Conservation (phyloP, 2,329 filamentous ascomycete genomes). For the Neofusicoccum sp. region DNA sequence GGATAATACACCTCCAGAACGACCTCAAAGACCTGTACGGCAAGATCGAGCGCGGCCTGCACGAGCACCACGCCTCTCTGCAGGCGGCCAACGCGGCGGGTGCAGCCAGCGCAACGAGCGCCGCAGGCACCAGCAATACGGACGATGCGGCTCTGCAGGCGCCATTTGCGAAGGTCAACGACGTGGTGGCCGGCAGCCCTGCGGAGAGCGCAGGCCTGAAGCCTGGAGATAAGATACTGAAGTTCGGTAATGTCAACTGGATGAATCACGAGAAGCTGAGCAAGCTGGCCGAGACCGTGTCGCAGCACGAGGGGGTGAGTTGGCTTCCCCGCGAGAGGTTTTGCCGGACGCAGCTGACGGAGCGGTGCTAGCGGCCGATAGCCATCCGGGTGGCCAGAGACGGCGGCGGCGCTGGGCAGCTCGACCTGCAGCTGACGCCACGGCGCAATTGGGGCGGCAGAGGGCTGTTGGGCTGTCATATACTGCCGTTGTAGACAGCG, state of each 20-base stretch:
- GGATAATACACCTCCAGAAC: slow-evolving; percentile 87
- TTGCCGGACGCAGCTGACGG: neutral
- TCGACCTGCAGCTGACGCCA: slow-evolving; percentile 74
- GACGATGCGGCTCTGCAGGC: slow-evolving; percentile 50
- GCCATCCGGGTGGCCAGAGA: slow-evolving; percentile 16
- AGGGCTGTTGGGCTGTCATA: slow-evolving; percentile 87
- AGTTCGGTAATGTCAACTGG: slow-evolving; percentile 82
- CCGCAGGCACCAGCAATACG: slow-evolving; percentile 29
- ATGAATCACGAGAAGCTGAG: slow-evolving; percentile 83
- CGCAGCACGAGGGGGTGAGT: slow-evolving; percentile 86
- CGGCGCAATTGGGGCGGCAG: slow-evolving; percentile 85
- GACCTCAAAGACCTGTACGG: slow-evolving; percentile 91
- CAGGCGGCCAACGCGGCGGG: slow-evolving; percentile 26
- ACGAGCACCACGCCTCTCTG: slow-evolving; percentile 82
- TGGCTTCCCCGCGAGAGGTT: neutral
- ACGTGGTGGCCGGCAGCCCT: slow-evolving; percentile 75
- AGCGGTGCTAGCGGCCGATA: slow-evolving; percentile 9
- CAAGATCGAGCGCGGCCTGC: slow-evolving; percentile 80
- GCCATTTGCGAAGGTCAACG: slow-evolving; percentile 89
- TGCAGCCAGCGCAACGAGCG: slow-evolving; percentile 26
- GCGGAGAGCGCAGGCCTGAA: slow-evolving; percentile 81
- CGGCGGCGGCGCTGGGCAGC: slow-evolving; percentile 44
- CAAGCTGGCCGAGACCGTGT: slow-evolving; percentile 86
- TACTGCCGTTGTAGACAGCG: slow-evolving; percentile 69
- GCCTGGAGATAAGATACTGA: slow-evolving; percentile 77